Evolutionary conservation across 805 yeast genomes (phyloP).

Genomic region (Sugiyamaella marilandica): DNA sequence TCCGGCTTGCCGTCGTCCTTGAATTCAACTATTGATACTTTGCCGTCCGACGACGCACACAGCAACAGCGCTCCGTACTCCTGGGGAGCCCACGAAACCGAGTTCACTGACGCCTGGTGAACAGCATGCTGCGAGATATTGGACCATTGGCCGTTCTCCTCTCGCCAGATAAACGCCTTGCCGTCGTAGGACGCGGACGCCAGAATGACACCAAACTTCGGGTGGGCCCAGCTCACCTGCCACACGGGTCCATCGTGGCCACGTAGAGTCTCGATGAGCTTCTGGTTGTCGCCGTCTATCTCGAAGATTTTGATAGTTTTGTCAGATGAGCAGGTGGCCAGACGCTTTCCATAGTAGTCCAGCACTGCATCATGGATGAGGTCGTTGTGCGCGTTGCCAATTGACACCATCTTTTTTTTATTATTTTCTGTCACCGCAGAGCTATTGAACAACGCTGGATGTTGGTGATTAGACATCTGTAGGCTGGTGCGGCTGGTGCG

Average conservation of each 20-base stretch:
- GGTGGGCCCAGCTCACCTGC: constrained; percentile 99
- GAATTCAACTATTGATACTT: constrained; percentile 84
- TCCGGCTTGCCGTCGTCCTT: constrained; percentile 75
- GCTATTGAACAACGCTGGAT: background rate
- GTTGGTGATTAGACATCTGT: background rate
- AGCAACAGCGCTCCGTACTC: constrained; percentile 90
- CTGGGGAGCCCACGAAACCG: constrained; percentile 95
- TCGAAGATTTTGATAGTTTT: constrained; percentile 93
- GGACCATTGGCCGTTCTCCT: constrained; percentile 83
- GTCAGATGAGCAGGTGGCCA: constrained; percentile 96
- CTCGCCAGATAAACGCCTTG: constrained; percentile 90
- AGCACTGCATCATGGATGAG: constrained; percentile 94
- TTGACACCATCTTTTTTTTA: constrained; percentile 52
- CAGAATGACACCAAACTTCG: constrained; percentile 89
- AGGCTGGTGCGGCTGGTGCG: background rate
- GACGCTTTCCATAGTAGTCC: constrained; percentile 92
- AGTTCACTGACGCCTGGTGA: constrained; percentile 92
- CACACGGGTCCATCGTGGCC: constrained; percentile 99
- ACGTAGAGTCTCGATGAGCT: constrained; percentile 72
- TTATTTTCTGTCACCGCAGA: background rate
- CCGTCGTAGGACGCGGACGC: constrained; percentile 97
- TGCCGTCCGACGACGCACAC: constrained; percentile 91
- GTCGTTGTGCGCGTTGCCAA: constrained; percentile 88
- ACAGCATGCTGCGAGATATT: constrained; percentile 80
- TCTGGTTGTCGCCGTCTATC: constrained; percentile 79